Evolutionary conservation across 2,329 filamentous ascomycete genomes (phyloP), one percentile per base, ranked within the genome.

Genomic region (Aspergillus uvarum): DNA sequence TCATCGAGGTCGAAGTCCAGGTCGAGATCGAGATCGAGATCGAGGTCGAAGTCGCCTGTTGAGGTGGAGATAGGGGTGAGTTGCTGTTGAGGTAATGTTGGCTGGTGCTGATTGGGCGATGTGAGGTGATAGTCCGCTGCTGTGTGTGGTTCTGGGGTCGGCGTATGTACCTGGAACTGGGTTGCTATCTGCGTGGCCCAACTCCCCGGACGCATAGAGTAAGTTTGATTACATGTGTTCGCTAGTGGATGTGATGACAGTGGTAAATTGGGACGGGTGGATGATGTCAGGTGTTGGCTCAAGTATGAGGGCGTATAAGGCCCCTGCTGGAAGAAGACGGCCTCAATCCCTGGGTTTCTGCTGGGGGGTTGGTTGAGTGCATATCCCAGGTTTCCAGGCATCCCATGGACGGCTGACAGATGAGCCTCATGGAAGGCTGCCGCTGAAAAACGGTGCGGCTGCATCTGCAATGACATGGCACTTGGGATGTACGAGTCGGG

Each of bases 11-110:
- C 48, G 24, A 58, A 42, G n/a, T 58, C 53, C 22, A 54, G 32
- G 16, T 59, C 54, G n/a, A 63, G 51, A 26, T 52, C 38, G 38
- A 60, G 38, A 22, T 22, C 14, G 12, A 50, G 22, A 22, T 57
- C 51, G 21, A 48, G 14, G 54, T 47, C 38, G 19, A 31, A 21
- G 49, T 53, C 51, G 29, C 48, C 31, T 26, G 58, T 56, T 26
- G 51, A 42, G 49, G 47, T 22, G 47, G 32, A 47, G 19, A 48
- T 24, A 49, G 54, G 56, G 29, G 54, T 50, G 38, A 55, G 55
- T 42, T 53, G 35, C 31, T 51, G 49, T 47, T 49, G 58, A 42
- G 50, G 51, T 26, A 55, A 48, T n/a, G 51, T 35, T 24, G 19
- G 21, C 5, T 47, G 58, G 14, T 35, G 38, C 26, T 49, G 59